Percentiles rank a stretch among this genome's conserved stretches.
Evolutionary conservation across 352 stramenopile species (phyloP).

Genomic region (Phytophthora parvispora): DNA sequence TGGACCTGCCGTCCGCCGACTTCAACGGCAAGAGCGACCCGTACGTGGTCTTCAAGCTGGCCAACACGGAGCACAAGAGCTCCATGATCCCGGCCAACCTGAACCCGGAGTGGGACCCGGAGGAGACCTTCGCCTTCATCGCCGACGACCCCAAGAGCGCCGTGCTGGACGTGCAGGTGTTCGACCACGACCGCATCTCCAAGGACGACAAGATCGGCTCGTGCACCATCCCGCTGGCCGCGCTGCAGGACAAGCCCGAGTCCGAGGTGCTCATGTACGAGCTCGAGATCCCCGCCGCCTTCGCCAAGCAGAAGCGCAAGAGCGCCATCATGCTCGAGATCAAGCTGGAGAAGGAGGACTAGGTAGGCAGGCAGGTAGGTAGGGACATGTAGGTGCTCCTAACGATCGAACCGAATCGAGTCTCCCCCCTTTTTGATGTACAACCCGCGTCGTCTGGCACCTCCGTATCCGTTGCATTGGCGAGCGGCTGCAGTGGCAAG

Average conservation of each 20-base stretch:
- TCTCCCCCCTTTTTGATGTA: conserved; percentile 21
- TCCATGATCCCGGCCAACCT: conserved; percentile 65
- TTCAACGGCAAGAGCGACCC: conserved; percentile 89
- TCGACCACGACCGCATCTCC: conserved; percentile 81
- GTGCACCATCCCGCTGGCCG: conserved; percentile 57
- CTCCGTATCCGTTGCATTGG: neutral
- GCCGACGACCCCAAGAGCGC: conserved; percentile 59
- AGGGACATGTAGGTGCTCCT: conserved; percentile 8
- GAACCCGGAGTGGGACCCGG: conserved; percentile 75
- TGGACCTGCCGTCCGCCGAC: conserved; percentile 78
- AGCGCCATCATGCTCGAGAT: conserved; percentile 82
- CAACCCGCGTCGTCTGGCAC: neutral
- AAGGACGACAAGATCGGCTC: conserved; percentile 86
- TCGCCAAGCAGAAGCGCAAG: conserved; percentile 76
- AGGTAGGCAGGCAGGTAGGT: conserved; percentile 11
- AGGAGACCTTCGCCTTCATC: conserved; percentile 77
- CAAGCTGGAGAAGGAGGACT: conserved; percentile 69
- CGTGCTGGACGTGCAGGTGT: conserved; percentile 74
- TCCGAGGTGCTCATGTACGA: conserved; percentile 76
- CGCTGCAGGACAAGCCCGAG: conserved; percentile 52
- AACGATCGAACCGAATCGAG: conserved; percentile 16
- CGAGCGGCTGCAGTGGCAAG: conserved; percentile 1
- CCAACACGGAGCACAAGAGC: conserved; percentile 74
- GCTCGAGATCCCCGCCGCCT: conserved; percentile 56
- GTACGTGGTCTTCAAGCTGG: conserved; percentile 83